Conservation (phyloP, 306 rosid species). For the Trichosanthes truncata region DNA sequence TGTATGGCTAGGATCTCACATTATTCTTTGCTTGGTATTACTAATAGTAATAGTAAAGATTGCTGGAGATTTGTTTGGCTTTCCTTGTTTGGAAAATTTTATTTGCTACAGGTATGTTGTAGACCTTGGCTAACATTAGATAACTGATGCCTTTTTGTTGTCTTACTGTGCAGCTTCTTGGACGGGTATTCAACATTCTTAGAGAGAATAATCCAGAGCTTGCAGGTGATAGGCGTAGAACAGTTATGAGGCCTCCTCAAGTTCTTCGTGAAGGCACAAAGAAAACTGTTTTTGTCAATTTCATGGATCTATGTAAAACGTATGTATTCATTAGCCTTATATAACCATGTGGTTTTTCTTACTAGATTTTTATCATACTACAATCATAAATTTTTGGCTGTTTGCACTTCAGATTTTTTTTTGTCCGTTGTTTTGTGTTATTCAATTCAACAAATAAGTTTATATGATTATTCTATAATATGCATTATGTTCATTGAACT, state of each 20-base stretch:
- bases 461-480: neutral
- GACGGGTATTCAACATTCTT: slow-evolving; percentile 84
- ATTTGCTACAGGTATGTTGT: neutral
- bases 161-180: slow-evolving; percentile 57
- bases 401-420: neutral
- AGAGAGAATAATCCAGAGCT: slow-evolving; percentile 93
- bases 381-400: neutral
- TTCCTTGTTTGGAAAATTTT: neutral
- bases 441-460: neutral
- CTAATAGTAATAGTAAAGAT: neutral
- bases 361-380: neutral
- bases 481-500: neutral
- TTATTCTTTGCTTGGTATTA: neutral
- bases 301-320: slow-evolving; percentile 95
- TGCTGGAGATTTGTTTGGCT: neutral
- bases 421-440: neutral
- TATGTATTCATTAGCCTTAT: slow-evolving; percentile 19
- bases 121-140: neutral
- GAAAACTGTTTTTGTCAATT: slow-evolving; percentile 92
- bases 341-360: neutral
- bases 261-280: slow-evolving; percentile 99
- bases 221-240: slow-evolving; percentile 82
- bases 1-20: neutral
- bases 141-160: neutral
- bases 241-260: slow-evolving; percentile 98